A percentile compares a stretch with the other conserved stretches of the same genome.
Evolutionary conservation across 441 rosid species (phyloP).

Genomic region (Populus hybrid): DNA sequence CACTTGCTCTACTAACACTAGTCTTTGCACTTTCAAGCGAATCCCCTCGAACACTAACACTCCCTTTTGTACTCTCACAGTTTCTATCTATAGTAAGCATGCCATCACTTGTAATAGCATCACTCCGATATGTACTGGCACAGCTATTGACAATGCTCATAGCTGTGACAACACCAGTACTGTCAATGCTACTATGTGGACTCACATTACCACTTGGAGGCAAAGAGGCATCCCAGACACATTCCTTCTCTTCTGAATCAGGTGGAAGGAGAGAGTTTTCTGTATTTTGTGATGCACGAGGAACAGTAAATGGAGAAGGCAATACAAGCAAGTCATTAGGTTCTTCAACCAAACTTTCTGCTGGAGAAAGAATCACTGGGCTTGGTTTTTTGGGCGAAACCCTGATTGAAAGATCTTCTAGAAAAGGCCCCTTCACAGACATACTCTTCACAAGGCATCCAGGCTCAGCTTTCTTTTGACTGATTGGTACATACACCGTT

Average conservation of each 20-base stretch:
- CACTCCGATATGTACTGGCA: constrained; percentile 63
- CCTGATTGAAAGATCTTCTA: constrained; percentile 72
- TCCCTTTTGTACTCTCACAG: constrained; percentile 64
- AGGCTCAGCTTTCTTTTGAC: constrained; percentile 58
- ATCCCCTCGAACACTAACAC: constrained; percentile 52
- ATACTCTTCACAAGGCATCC: constrained; percentile 60
- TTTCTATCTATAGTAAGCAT: constrained; percentile 69
- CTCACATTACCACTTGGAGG: constrained; percentile 92
- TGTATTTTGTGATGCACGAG: constrained; percentile 57
- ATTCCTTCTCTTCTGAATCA: constrained; percentile 79
- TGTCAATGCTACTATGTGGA: constrained; percentile 81
- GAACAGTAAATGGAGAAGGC: constrained; percentile 51
- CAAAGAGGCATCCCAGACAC: constrained; percentile 93
- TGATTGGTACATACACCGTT: constrained; percentile 59
- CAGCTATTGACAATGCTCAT: constrained; percentile 86
- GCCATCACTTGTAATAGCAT: constrained; percentile 67
- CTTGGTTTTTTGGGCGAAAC: constrained; percentile 59
- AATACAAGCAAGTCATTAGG: constrained; percentile 36
- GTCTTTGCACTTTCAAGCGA: constrained; percentile 90
- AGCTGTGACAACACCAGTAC: constrained; percentile 62
- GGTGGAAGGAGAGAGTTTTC: constrained; percentile 52
- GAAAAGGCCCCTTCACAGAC: constrained; percentile 66
- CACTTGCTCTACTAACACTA: constrained; percentile 83
- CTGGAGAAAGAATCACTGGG: constrained; percentile 48
- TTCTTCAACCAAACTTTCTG: constrained; percentile 69